Percentiles rank a stretch among this genome's conserved stretches.
These are phyloP conservation scores for Puccinellia tenuiflora DNA, from an alignment of 176 grass and related monocot genomes.

Conservation along the genomic window DNA sequence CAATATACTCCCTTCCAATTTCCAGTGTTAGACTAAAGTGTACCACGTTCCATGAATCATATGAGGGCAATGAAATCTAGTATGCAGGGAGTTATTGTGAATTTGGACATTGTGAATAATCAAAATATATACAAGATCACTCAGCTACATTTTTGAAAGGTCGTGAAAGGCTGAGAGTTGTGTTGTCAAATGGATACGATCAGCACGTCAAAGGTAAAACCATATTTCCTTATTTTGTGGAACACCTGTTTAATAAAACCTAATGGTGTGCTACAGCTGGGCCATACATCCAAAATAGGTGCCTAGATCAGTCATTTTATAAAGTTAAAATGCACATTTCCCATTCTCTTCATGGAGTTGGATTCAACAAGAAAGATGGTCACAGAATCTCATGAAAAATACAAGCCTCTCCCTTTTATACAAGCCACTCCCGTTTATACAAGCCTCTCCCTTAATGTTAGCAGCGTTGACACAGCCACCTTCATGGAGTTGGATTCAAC, in stretches of 20 bases:
- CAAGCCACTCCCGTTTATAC: neutral
- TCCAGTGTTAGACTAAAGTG: neutral
- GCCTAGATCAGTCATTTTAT: neutral
- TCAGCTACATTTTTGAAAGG: neutral
- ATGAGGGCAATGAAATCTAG: neutral
- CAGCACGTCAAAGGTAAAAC: neutral
- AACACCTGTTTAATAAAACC: neutral
- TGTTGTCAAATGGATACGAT: neutral
- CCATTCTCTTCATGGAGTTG: neutral
- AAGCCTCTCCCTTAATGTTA: neutral
- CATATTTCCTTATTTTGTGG: neutral
- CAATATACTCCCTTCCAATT: neutral
- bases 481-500: conserved; percentile 3
- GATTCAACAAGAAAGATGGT: neutral
- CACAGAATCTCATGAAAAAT: neutral
- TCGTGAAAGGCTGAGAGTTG: neutral
- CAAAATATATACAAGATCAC: neutral
- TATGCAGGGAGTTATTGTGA: neutral
- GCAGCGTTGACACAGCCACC: neutral
- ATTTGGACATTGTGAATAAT: neutral
- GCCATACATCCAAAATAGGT: neutral
- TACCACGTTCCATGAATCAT: neutral
- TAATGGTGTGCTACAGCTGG: neutral
- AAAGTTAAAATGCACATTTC: neutral
- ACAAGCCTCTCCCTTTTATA: neutral